Conservation (phyloP, 2,329 filamentous ascomycete species). For the Aureobasidium sp. region DNA sequence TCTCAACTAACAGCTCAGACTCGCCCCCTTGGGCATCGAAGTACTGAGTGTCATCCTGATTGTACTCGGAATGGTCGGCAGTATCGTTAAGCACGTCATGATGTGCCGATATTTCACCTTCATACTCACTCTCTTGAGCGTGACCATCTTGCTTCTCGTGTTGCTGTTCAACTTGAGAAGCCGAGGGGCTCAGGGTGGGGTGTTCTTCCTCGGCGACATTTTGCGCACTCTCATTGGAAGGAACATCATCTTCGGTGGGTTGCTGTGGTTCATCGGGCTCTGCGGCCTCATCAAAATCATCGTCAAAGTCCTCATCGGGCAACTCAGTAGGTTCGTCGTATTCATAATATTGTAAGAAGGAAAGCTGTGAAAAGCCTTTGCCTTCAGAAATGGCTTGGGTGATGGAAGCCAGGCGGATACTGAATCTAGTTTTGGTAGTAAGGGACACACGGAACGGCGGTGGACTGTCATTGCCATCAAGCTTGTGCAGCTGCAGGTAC, state of each 20-base stretch:
- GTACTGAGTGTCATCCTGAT: constrained; percentile 9
- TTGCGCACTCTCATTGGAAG: not conserved
- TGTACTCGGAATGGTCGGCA: constrained; percentile 1
- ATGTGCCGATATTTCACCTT: not conserved
- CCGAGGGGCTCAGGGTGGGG: not conserved
- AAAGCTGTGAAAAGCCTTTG: constrained; percentile 48
- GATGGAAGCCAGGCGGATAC: constrained; percentile 46
- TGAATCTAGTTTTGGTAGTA: constrained; percentile 47
- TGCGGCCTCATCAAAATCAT: constrained; percentile 11
- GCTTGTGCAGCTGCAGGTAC: constrained; percentile 51
- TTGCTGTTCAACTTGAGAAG: not conserved
- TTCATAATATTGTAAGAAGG: constrained; percentile 19
- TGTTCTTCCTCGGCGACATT: not conserved
- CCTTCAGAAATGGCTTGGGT: constrained; percentile 48
- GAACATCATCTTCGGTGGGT: not conserved
- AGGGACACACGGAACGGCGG: constrained; percentile 52
- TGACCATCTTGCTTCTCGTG: not conserved
- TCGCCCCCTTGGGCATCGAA: not conserved
- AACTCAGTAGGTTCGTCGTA: constrained; percentile 18
- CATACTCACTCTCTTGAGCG: constrained; percentile 5
- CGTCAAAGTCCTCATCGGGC: constrained; percentile 14
- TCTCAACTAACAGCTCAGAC: not conserved
- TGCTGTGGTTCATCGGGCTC: not conserved
- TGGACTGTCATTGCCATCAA: constrained; percentile 49
- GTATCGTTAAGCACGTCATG: not conserved